phyloP scores from a whole-genome alignment of 768 basidiomycete species.

The Lactifluus echinatus region DNA sequence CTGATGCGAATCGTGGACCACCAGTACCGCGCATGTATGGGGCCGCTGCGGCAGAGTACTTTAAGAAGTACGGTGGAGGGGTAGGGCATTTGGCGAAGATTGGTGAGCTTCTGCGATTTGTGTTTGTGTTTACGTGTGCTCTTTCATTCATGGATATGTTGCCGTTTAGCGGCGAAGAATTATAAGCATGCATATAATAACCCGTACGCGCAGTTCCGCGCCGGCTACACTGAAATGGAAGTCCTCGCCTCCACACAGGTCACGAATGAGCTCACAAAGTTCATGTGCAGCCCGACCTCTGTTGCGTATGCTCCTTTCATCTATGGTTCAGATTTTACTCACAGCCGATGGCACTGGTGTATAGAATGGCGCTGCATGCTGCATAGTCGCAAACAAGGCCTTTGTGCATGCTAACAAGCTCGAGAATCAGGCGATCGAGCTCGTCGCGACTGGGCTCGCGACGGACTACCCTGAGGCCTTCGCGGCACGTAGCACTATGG shows the following conservation, averaged over 20 bases:
- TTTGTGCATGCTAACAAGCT: constrained; percentile 66
- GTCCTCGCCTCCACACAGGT: constrained; percentile 59
- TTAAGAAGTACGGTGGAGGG: constrained; percentile 59
- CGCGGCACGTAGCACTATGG: constrained; percentile 63
- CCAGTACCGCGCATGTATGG: constrained; percentile 65
- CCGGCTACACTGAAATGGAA: constrained; percentile 68
- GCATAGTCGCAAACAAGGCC: constrained; percentile 68
- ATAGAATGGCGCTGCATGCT: constrained; percentile 69
- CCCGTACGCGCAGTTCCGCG: constrained; percentile 78
- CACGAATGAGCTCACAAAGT: constrained; percentile 66
- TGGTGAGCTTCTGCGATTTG: constrained; percentile 33
- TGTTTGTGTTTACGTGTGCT: background rate
- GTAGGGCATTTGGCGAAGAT: constrained; percentile 68
- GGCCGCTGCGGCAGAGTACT: constrained; percentile 68
- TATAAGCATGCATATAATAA: constrained; percentile 77
- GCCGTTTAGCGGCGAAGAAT: constrained; percentile 61
- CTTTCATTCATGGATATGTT: background rate
- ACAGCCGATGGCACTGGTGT: background rate
- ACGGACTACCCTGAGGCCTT: constrained; percentile 64
- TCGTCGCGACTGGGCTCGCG: constrained; percentile 53
- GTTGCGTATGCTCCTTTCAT: background rate
- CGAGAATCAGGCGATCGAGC: constrained; percentile 83
- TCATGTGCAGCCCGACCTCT: constrained; percentile 84
- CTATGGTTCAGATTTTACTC: background rate
- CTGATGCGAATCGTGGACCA: constrained; percentile 61